Evolutionary conservation across 257 asterid genomes (phyloP).

Genomic region (Petunia axillaris): DNA sequence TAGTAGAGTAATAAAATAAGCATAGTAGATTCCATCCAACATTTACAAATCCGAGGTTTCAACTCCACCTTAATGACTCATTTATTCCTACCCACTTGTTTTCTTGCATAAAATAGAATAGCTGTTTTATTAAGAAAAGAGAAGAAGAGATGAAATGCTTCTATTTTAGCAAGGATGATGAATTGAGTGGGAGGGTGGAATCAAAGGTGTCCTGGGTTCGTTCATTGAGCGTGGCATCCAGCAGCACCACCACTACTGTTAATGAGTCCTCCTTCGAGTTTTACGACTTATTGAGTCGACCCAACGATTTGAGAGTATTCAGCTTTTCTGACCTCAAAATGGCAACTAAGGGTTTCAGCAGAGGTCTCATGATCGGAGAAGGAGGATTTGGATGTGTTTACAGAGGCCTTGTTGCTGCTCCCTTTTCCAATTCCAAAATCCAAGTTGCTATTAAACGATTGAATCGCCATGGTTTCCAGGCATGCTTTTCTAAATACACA

Average conservation of each 20-base stretch:
- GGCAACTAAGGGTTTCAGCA: slow-evolving; percentile 75
- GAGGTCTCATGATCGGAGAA: slow-evolving; percentile 76
- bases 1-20: neutral
- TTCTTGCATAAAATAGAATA: neutral
- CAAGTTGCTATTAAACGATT: slow-evolving; percentile 90
- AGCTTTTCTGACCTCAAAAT: slow-evolving; percentile 69
- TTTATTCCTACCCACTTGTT: neutral
- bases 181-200: slow-evolving; percentile 48
- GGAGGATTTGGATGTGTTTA: slow-evolving; percentile 94
- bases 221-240: slow-evolving; percentile 85
- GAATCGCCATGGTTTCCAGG: slow-evolving; percentile 96
- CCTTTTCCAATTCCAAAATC: slow-evolving; percentile 37
- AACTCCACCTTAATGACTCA: neutral
- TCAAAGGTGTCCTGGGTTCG: slow-evolving; percentile 80
- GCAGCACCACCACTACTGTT: slow-evolving; percentile 50
- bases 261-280: slow-evolving; percentile 61
- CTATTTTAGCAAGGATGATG: slow-evolving; percentile 62
- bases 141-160: slow-evolving; percentile 73
- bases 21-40: neutral
- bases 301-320: slow-evolving; percentile 74
- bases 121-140: neutral
- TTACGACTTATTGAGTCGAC: slow-evolving; percentile 62
- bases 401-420: slow-evolving; percentile 55
- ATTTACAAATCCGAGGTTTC: neutral
- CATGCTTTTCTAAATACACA: slow-evolving; percentile 41